Percentiles rank a stretch among this genome's conserved stretches.
phyloP scores from a whole-genome alignment of 2,329 filamentous ascomycete species.

The Fusarium buharicum region DNA sequence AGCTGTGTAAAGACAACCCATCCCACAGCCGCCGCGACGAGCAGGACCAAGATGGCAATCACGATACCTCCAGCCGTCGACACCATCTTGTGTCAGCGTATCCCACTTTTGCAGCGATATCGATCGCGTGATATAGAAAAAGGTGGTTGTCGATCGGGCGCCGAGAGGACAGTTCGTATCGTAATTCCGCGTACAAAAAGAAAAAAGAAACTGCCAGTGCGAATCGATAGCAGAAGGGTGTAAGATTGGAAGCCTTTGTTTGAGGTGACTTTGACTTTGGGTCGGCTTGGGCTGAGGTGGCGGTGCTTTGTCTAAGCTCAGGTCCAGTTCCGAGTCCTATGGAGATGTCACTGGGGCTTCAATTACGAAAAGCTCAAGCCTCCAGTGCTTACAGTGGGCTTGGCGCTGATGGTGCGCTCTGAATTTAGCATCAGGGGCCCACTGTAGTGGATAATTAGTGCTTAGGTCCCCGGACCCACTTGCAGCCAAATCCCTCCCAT shows the following conservation, averaged over 20 bases:
- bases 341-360: slow-evolving; percentile 23
- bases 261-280: slow-evolving; percentile 2
- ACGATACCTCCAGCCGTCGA: slow-evolving; percentile 74
- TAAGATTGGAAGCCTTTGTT: slow-evolving; percentile 10
- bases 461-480: background rate
- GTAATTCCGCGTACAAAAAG: background rate
- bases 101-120: slow-evolving; percentile 5
- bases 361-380: slow-evolving; percentile 17
- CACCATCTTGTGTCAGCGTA: slow-evolving; percentile 58
- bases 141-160: background rate
- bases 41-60: slow-evolving; percentile 74
- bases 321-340: background rate
- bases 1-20: slow-evolving; percentile 79
- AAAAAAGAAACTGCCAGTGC: background rate
- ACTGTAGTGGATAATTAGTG: slow-evolving; percentile 8
- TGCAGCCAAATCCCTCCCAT: background rate
- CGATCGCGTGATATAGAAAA: slow-evolving; percentile 22
- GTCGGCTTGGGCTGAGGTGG: slow-evolving; percentile 25
- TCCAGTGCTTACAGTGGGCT: slow-evolving; percentile 28
- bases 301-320: slow-evolving; percentile 25
- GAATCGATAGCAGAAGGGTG: background rate
- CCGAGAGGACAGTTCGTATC: background rate
- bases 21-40: slow-evolving; percentile 65
- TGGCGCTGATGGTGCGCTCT: slow-evolving; percentile 28
- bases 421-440: slow-evolving; percentile 31